Evolutionary conservation across 495 filamentous ascomycete species (phyloP).

Genomic region (Penicillium taxi): DNA sequence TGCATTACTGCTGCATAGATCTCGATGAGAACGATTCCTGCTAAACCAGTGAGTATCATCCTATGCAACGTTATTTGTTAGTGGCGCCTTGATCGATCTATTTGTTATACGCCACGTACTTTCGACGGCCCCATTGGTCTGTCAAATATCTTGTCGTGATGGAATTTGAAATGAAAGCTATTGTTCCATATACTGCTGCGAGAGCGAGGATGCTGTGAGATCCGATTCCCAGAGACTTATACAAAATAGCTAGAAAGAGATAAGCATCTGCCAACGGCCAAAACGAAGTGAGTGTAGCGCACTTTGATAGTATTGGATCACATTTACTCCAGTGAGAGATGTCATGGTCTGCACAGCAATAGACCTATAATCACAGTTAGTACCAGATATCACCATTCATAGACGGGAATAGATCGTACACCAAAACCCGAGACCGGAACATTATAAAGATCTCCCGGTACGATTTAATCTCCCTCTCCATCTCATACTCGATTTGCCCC

Average conservation of each 20-base stretch:
- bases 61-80: conserved; percentile 16
- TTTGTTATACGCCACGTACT: conserved; percentile 23
- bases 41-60: conserved; percentile 47
- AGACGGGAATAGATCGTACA: conserved; percentile 23
- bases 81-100: not conserved
- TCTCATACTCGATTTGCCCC: conserved; percentile 54
- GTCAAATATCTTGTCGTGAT: conserved; percentile 47
- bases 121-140: conserved; percentile 54
- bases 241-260: conserved; percentile 36
- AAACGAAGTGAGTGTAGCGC: conserved; percentile 4
- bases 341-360: conserved; percentile 54
- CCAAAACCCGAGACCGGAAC: conserved; percentile 44
- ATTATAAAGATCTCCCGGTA: conserved; percentile 45
- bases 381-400: not conserved
- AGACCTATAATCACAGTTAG: conserved; percentile 29
- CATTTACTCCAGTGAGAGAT: conserved; percentile 49
- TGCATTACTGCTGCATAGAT: conserved; percentile 56
- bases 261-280: conserved; percentile 3
- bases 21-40: conserved; percentile 44
- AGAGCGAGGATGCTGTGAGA: conserved; percentile 45
- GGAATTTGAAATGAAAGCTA: conserved; percentile 46
- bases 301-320: conserved; percentile 52
- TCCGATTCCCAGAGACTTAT: conserved; percentile 48
- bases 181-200: conserved; percentile 48
- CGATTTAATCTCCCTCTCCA: conserved; percentile 46